Base-by-base conservation (phyloP, 140 eudicot genomes). In the Bidens hawaiensis region DNA sequence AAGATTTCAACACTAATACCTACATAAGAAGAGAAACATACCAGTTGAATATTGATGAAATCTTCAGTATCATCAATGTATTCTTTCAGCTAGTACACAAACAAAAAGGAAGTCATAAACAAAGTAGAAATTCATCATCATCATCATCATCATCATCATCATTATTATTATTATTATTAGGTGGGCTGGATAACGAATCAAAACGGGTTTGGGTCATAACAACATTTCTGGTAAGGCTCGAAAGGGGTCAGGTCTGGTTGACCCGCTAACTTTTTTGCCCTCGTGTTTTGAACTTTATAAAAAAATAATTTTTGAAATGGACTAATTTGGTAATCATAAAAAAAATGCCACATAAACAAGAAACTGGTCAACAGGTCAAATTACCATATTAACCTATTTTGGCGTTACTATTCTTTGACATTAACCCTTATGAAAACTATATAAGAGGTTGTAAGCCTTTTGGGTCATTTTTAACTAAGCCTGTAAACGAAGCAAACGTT, bases 31-130 rank as follows among this genome's bases (percentile, higher is more conserved):
- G 31, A 21, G 28, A 60, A 41, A 45, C 85, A 72, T 85, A 93
- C 99, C 94, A 93, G 82, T 76, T 93, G 89, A 64, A 88, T 93
- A 74, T 93, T 93, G 57, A 93, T 93, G 79, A 88, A 88, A 69
- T 82, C 99, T 79, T 93, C 99, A 0, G 99, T 87, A 76, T 93
- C 96, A 69, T 90, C 97, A 62, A 90, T 90, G 65, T 90, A 90
- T 78, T 93, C 99, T 85, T 93, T 93, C 66, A 93, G 75, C 99
- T 93, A 89, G 56, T 42, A 46, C 59, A 54, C 16, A 47, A 31
- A 69, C 70, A 80, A 31, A 34, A 13, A 21, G 21, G 52, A 60
- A 30, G 21, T 38, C 64, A 25, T 30, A 25, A 57, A 59, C 42
- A 45, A 61, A 51, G n/a, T 30, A 0, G 8, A 9, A 30, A 30